Conservation (phyloP, 163 green algal genomes). For the Scenedesmus sp. region DNA sequence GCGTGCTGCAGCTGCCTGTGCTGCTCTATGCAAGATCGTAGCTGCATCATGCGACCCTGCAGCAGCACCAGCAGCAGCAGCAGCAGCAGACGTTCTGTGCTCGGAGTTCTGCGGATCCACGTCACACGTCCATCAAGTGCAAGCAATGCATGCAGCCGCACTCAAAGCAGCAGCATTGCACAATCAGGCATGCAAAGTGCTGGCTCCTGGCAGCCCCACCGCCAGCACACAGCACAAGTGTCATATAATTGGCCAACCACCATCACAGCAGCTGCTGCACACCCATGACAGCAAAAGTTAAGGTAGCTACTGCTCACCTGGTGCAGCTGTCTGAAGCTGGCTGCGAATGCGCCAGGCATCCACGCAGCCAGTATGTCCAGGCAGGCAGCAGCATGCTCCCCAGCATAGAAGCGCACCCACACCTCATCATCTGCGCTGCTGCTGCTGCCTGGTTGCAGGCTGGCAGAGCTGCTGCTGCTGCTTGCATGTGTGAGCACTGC, state of each 20-base stretch:
- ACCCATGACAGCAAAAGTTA: not conserved
- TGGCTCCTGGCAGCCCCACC: not conserved
- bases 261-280: not conserved
- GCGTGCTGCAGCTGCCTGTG: not conserved
- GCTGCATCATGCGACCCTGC: constrained; percentile 4
- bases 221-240: not conserved
- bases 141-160: not conserved
- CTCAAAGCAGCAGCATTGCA: no score
- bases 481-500: constrained; percentile 1
- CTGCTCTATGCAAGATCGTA: not conserved
- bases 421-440: not conserved
- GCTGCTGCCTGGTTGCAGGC: not conserved
- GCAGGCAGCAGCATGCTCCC: not conserved
- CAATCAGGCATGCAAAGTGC: not conserved
- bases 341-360: constrained; percentile 28
- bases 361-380: constrained; percentile 38
- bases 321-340: constrained; percentile 9
- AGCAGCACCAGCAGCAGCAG: not conserved
- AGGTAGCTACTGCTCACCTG: not conserved
- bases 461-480: constrained; percentile 1
- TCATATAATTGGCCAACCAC: not conserved
- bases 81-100: not conserved
- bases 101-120: not conserved
- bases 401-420: constrained; percentile 34
- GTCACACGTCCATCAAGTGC: not conserved